Percentiles rank a stretch among this genome's conserved stretches.
phyloP scores from a whole-genome alignment of 208 protist genomes.

The Leishmania arabica region DNA sequence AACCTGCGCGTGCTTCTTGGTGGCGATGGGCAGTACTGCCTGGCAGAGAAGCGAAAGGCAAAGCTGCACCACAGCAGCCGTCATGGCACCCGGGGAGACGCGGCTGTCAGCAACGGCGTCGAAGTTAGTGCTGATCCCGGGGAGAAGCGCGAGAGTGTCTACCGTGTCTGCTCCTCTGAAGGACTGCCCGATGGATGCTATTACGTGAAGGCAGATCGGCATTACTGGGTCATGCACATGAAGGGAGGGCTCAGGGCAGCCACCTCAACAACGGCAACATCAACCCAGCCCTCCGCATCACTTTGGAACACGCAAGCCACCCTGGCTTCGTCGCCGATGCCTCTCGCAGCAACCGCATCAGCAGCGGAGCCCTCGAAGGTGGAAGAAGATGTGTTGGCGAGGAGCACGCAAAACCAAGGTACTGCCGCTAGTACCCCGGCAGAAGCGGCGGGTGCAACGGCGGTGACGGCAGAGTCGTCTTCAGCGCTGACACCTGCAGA shows the following conservation, averaged over 20 bases:
- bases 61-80: not conserved
- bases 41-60: constrained; percentile 37
- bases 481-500: not conserved
- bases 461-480: not conserved
- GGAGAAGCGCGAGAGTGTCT: constrained; percentile 18
- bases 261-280: not conserved
- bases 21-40: constrained; percentile 39
- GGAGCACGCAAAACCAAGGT: not conserved
- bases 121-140: not conserved
- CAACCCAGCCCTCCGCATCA: not conserved
- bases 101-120: not conserved
- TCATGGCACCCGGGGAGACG: not conserved
- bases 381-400: not conserved
- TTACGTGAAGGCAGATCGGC: constrained; percentile 34
- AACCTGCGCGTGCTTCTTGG: constrained; percentile 64
- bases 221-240: constrained; percentile 44
- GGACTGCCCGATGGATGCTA: constrained; percentile 43
- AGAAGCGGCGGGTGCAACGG: not conserved
- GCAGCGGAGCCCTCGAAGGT: not conserved
- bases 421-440: not conserved
- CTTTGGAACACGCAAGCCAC: not conserved
- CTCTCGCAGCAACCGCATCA: not conserved
- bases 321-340: not conserved
- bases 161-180: constrained; percentile 32
- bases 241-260: constrained; percentile 1